Evolutionary conservation across 176 grass and related monocot species (phyloP).

Genomic region (Cenchrus fungigraminus): DNA sequence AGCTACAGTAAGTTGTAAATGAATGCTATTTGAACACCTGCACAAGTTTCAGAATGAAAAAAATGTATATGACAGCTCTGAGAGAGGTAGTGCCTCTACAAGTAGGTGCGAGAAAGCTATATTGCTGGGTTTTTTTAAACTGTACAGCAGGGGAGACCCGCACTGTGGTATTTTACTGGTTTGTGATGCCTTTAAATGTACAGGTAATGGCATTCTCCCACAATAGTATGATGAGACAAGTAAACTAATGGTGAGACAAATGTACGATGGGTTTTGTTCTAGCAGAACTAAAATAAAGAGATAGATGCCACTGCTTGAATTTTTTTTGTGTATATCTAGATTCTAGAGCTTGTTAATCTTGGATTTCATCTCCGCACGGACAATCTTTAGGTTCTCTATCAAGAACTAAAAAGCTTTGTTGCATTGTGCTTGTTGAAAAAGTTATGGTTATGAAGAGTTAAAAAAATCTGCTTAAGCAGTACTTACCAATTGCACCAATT

Average conservation of each 20-base stretch:
- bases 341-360: background rate
- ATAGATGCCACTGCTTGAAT: background rate
- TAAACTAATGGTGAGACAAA: conserved; percentile 1
- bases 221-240: background rate
- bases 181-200: background rate
- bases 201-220: background rate
- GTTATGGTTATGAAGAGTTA: background rate
- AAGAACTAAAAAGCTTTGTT: background rate
- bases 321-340: background rate
- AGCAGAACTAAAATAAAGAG: background rate
- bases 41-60: background rate
- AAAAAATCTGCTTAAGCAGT: background rate
- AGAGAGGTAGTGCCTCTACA: background rate
- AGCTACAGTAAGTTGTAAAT: background rate
- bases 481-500: conserved; percentile 88
- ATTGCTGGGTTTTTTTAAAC: no score
- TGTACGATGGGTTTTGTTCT: background rate
- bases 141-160: no score
- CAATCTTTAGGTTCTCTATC: background rate
- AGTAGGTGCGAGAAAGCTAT: background rate
- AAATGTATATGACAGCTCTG: background rate
- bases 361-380: background rate
- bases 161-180: background rate
- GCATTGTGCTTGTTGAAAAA: background rate
- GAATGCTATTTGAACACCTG: background rate